phyloP scores from a whole-genome alignment of 495 filamentous ascomycete genomes.

The Xylaria sp. region DNA sequence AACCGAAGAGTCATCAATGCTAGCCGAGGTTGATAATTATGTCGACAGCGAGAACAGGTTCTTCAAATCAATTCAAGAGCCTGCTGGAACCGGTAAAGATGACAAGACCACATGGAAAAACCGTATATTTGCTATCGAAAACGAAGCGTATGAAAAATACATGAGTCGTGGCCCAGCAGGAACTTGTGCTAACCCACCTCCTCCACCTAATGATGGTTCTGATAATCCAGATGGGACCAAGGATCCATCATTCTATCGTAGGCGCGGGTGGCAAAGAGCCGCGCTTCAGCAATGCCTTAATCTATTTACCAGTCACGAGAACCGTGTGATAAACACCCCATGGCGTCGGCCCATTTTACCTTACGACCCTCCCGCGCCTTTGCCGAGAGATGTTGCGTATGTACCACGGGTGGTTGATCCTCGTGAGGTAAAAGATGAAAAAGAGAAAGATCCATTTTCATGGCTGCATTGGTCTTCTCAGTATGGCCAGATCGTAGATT shows the following conservation, averaged over 20 bases:
- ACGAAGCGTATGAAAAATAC: constrained; percentile 16
- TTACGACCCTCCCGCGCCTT: constrained; percentile 28
- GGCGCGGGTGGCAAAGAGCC: constrained; percentile 49
- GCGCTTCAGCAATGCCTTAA: constrained; percentile 50
- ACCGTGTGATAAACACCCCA: constrained; percentile 34
- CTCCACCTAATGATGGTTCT: neutral
- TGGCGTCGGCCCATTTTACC: constrained; percentile 44
- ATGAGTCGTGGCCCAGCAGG: neutral
- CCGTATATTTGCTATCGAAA: constrained; percentile 19
- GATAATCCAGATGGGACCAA: constrained; percentile 20
- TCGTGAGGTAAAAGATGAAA: constrained; percentile 10
- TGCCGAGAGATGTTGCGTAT: constrained; percentile 34
- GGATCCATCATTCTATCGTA: constrained; percentile 19
- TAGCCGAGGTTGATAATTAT: constrained; percentile 23
- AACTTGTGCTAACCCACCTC: constrained; percentile 8
- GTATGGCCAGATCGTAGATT: constrained; percentile 27
- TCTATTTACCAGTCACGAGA: constrained; percentile 32
- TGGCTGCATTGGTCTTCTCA: constrained; percentile 33
- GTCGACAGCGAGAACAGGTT: constrained; percentile 25
- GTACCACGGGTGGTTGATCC: constrained; percentile 29
- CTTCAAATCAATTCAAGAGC: neutral
- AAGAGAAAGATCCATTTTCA: constrained; percentile 37
- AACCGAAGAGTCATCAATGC: neutral
- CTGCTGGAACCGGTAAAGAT: neutral
- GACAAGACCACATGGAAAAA: neutral